Evolutionary conservation across 2,329 filamentous ascomycete species (phyloP).

Genomic region (Aspergillus amoenus): DNA sequence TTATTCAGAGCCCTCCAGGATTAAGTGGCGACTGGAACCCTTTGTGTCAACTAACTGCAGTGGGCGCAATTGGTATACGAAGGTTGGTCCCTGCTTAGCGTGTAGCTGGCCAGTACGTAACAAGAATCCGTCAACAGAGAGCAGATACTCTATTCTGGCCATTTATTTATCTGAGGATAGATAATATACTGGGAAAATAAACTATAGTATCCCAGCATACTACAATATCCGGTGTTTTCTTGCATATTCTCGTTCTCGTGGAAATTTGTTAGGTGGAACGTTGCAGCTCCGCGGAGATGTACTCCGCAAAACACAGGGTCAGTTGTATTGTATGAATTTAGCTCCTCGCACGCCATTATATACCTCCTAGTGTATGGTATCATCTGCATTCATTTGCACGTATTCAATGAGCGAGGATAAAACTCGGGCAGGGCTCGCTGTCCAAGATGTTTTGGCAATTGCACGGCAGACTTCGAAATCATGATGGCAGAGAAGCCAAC

Average conservation of each 20-base stretch:
- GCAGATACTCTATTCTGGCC: neutral
- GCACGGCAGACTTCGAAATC: neutral
- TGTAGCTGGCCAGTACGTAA: neutral
- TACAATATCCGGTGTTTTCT: neutral
- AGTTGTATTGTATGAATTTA: neutral
- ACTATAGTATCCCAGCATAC: neutral
- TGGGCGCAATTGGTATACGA: neutral
- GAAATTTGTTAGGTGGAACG: too few relatives aligned
- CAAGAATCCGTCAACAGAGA: neutral
- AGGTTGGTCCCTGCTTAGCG: neutral
- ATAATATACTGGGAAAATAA: neutral
- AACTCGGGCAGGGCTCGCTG: neutral
- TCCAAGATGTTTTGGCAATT: neutral
- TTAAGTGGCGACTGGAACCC: too few relatives aligned
- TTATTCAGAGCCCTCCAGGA: too few relatives aligned
- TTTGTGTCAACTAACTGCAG: neutral
- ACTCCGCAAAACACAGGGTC: neutral
- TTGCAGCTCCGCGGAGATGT: neutral
- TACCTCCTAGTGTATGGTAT: neutral
- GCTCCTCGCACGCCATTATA: constrained; percentile 1
- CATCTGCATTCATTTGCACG: neutral
- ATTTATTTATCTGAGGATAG: too few relatives aligned
- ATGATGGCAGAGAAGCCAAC: neutral
- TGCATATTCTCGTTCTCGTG: neutral
- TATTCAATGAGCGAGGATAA: neutral